Percentiles rank a stretch among this genome's conserved stretches.
Conservation (phyloP, 2,329 filamentous ascomycete genomes). For the Ceratocystis diversiconidia region DNA sequence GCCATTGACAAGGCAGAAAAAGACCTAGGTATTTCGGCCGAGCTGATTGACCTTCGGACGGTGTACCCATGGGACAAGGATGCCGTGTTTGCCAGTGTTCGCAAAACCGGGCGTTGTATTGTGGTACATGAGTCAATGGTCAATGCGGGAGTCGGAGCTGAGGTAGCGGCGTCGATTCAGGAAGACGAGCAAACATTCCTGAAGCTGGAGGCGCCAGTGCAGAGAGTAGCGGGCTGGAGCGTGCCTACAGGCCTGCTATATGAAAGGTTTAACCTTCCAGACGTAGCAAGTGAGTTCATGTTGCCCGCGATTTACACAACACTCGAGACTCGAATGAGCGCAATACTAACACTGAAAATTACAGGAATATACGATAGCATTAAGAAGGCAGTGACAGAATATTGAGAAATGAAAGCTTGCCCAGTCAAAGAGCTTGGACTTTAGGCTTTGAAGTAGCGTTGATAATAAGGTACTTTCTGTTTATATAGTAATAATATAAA, state of each 20-base stretch:
- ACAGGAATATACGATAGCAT: constrained; percentile 32
- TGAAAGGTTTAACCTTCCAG: constrained; percentile 70
- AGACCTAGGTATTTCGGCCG: constrained; percentile 61
- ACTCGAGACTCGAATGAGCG: not conserved
- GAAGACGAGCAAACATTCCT: constrained; percentile 64
- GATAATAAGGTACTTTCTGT: not conserved
- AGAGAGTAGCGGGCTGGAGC: constrained; percentile 77
- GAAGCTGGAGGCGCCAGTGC: constrained; percentile 69
- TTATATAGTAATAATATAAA: not conserved
- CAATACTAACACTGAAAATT: constrained; percentile 5
- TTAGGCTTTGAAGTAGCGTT: not conserved
- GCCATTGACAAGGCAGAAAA: constrained; percentile 63
- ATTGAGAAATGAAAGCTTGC: constrained; percentile 16
- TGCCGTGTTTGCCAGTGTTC: constrained; percentile 66
- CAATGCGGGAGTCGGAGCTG: constrained; percentile 77
- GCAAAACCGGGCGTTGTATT: constrained; percentile 72
- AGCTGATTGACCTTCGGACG: constrained; percentile 77
- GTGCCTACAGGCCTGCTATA: constrained; percentile 67
- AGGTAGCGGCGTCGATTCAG: constrained; percentile 78
- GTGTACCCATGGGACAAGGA: constrained; percentile 85
- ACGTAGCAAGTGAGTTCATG: constrained; percentile 62
- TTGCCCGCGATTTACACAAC: not conserved
- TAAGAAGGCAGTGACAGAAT: constrained; percentile 53
- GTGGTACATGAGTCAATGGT: constrained; percentile 89
- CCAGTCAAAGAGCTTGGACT: not conserved